Conservation (phyloP, 177 flowering plant species). For the Telopea speciosissima region DNA sequence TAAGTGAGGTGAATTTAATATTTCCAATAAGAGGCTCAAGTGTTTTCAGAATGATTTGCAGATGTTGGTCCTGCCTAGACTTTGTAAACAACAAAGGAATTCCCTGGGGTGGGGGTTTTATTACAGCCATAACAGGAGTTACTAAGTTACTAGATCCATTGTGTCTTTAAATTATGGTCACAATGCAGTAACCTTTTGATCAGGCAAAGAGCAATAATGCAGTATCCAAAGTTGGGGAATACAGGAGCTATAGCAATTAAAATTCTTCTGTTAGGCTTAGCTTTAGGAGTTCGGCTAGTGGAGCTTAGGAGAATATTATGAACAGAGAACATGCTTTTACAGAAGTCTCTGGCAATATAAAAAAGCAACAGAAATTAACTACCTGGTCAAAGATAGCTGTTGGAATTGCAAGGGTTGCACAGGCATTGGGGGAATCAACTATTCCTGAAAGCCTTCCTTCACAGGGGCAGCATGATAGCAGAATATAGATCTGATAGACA, state of each 20-base stretch:
- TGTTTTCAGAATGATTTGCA: no score
- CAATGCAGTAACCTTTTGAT: no score
- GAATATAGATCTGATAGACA: constrained; percentile 50
- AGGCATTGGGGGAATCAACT: constrained; percentile 86
- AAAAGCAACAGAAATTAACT: neutral
- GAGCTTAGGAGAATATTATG: neutral
- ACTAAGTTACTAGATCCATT: neutral
- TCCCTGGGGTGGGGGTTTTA: neutral
- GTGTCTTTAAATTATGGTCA: no score
- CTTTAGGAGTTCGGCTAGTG: no score
- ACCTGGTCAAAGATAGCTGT: constrained; percentile 93
- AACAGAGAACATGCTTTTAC: neutral
- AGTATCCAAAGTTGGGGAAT: no score
- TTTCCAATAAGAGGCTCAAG: no score
- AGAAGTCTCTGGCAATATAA: neutral
- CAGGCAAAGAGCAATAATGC: neutral
- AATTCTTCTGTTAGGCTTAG: neutral
- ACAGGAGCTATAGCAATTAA: neutral
- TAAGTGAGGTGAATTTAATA: no score
- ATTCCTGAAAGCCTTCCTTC: constrained; percentile 94
- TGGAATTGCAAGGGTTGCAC: constrained; percentile 87
- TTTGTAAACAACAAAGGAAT: neutral
- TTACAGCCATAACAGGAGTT: neutral
- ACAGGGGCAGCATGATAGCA: constrained; percentile 87
- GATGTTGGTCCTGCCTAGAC: neutral